Conservation (phyloP, 2,329 filamentous ascomycete genomes). For the Monilinia fructicola region DNA sequence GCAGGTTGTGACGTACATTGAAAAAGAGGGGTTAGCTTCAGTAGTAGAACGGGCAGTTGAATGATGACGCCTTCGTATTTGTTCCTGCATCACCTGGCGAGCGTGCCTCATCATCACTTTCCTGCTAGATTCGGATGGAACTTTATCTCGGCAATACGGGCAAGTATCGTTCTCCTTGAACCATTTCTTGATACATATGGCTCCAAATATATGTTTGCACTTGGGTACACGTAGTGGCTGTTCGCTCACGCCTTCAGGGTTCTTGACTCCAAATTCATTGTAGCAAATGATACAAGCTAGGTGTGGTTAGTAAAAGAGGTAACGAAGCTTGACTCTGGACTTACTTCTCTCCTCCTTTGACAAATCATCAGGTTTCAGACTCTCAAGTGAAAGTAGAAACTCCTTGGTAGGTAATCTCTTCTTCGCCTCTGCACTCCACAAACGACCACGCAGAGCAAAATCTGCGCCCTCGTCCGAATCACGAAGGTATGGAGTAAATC, state of each 20-base stretch:
- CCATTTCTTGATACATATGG: conserved; percentile 66
- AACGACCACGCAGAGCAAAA: conserved; percentile 31
- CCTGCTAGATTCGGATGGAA: conserved; percentile 49
- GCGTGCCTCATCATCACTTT: conserved; percentile 22
- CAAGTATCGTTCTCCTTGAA: conserved; percentile 62
- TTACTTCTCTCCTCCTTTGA: conserved; percentile 36
- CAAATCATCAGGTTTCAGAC: conserved; percentile 35
- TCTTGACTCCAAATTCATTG: conserved; percentile 57
- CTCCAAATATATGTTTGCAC: conserved; percentile 64
- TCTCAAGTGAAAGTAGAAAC: conserved; percentile 37
- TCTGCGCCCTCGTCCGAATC: conserved; percentile 1
- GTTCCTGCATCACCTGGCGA: not conserved
- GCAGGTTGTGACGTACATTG: not conserved
- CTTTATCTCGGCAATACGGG: conserved; percentile 63
- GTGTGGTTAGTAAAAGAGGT: conserved; percentile 24
- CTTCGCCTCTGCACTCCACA: conserved; percentile 22
- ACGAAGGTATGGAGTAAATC: not conserved
- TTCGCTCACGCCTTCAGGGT: conserved; percentile 59
- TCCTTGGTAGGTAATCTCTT: conserved; percentile 38
- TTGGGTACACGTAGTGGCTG: conserved; percentile 57
- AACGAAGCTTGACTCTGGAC: conserved; percentile 22
- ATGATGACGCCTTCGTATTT: not conserved
- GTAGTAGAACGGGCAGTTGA: not conserved
- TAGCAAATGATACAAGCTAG: conserved; percentile 64
- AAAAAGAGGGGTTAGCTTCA: not conserved